Conservation (phyloP, 345 rosid species). For the Gynandropsis gynandra region DNA sequence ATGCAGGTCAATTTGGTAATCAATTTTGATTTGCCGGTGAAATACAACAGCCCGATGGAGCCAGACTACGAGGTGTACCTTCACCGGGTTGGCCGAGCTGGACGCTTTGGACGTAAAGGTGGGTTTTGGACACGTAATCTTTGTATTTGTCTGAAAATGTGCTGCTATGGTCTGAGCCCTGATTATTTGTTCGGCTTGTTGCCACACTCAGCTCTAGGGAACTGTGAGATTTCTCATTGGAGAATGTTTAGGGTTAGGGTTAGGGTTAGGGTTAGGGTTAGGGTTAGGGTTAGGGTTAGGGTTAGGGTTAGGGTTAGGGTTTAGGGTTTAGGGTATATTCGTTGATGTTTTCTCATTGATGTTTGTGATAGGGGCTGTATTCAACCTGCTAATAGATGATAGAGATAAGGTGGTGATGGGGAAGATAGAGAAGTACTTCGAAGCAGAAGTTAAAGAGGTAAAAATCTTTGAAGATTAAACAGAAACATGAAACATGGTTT, state of each 20-base stretch:
- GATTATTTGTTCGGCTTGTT: too few species aligned
- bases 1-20: constrained; percentile 86
- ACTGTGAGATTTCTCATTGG: too few species aligned
- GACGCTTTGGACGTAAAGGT: constrained; percentile 95
- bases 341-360: too few species aligned
- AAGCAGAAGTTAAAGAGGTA: constrained; percentile 45
- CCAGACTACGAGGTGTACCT: constrained; percentile 88
- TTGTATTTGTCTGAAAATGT: neutral
- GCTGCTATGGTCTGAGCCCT: neutral
- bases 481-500: neutral
- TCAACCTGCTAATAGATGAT: constrained; percentile 53
- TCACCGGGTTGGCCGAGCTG: constrained; percentile 96
- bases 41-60: constrained; percentile 38
- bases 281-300: too few species aligned
- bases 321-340: too few species aligned
- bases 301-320: too few species aligned
- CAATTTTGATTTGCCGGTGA: constrained; percentile 74
- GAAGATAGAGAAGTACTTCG: constrained; percentile 69
- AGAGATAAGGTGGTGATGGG: constrained; percentile 46
- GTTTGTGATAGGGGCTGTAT: constrained; percentile 64
- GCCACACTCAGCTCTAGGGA: too few species aligned
- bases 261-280: too few species aligned
- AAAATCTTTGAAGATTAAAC: neutral
- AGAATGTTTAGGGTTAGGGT: too few species aligned
- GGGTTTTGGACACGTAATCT: constrained; percentile 3